Evolutionary conservation across 768 basidiomycete species (phyloP).

Genomic region (Agaricus blazei): DNA sequence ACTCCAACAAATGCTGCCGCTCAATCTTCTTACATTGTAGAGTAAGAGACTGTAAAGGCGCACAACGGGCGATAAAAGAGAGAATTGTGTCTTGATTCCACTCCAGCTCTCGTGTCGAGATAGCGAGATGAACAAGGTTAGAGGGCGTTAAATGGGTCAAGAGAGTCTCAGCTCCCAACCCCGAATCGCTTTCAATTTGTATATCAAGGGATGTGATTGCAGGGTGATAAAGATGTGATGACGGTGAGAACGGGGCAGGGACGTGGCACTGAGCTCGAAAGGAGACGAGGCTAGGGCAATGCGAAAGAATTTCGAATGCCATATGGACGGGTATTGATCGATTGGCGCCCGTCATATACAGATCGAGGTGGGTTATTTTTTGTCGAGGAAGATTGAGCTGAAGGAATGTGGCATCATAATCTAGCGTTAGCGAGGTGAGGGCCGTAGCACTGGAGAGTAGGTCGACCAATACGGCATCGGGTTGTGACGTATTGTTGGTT

Average conservation of each 20-base stretch:
- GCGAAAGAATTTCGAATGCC: constrained; percentile 5
- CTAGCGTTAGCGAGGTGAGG: background rate
- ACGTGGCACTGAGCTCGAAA: constrained; percentile 5
- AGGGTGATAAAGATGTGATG: constrained; percentile 1
- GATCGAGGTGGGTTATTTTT: constrained; percentile 2
- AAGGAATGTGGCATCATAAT: constrained; percentile 2
- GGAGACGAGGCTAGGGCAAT: background rate
- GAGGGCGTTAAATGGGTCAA: constrained; percentile 3
- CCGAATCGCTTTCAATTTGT: constrained; percentile 7
- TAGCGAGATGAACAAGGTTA: background rate
- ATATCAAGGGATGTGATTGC: background rate
- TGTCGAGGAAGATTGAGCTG: constrained; percentile 1
- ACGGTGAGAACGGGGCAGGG: background rate
- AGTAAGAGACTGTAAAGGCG: background rate
- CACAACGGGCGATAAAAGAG: constrained; percentile 2
- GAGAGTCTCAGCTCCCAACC: constrained; percentile 4
- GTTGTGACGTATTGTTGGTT: background rate
- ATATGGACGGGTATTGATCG: constrained; percentile 8
- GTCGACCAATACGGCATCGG: background rate
- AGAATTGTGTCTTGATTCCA: constrained; percentile 9
- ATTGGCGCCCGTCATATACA: constrained; percentile 1
- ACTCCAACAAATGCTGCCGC: background rate
- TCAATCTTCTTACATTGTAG: constrained; percentile 7
- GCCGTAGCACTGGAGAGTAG: background rate
- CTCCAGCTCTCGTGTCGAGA: background rate